phyloP scores from a whole-genome alignment of 371 early-diverging fungal genomes.

The Lichtheimia ramosa region DNA sequence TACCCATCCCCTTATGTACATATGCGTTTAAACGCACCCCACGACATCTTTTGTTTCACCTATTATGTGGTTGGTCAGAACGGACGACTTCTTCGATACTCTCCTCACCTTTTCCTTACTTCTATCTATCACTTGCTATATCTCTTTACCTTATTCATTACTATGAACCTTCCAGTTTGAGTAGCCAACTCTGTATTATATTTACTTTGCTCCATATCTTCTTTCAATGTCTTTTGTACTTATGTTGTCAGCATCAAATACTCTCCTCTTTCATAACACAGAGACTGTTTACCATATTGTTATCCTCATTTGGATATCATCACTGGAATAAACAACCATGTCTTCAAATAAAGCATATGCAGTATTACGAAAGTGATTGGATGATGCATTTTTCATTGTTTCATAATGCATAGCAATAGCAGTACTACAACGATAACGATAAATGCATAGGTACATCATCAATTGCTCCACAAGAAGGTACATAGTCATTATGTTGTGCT shows the following conservation, averaged over 20 bases:
- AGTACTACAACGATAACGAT: too few species aligned
- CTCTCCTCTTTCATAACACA: background rate
- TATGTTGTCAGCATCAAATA: too few species aligned
- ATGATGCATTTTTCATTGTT: too few species aligned
- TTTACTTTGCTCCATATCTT: background rate
- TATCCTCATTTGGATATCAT: background rate
- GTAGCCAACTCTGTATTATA: conserved; percentile 1
- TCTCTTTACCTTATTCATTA: background rate
- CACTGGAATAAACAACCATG: too few species aligned
- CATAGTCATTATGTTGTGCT: too few species aligned
- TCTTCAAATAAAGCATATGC: too few species aligned
- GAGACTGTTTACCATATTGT: background rate
- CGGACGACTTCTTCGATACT: background rate
- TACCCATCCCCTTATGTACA: conserved; percentile 10
- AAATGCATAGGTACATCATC: too few species aligned
- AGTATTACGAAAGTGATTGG: too few species aligned
- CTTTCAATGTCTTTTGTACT: background rate
- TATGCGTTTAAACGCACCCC: conserved; percentile 13
- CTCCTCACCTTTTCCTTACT: background rate
- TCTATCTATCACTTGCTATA: background rate
- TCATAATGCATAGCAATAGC: too few species aligned
- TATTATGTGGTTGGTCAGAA: conserved; percentile 6
- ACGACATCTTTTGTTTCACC: background rate
- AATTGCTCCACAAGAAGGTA: too few species aligned
- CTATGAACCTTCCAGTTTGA: background rate